Percentiles rank a stretch among this genome's conserved stretches.
These are phyloP conservation scores for Corrigiola litoralis DNA, from an alignment of 179 eudicot genomes.

Conservation along the genomic window DNA sequence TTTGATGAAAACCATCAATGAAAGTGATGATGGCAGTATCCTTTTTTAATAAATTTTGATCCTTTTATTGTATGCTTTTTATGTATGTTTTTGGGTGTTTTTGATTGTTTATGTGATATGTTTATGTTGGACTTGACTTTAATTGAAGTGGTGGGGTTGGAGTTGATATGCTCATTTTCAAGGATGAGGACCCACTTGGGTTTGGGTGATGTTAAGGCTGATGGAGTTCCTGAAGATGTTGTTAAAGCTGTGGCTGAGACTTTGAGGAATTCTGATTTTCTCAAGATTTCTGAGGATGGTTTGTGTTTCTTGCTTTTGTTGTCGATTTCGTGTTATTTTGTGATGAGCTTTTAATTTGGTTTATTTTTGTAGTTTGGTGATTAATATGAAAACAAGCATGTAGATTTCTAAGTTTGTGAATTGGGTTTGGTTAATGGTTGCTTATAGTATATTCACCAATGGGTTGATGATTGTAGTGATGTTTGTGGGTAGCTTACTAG, in stretches of 20 bases:
- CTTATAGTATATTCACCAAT: no score
- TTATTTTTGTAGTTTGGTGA: neutral
- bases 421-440: no score
- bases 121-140: conserved; percentile 42
- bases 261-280: conserved; percentile 61
- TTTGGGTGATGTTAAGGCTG: conserved; percentile 68
- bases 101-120: neutral
- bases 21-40: conserved; percentile 91
- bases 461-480: no score
- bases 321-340: neutral
- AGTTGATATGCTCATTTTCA: conserved; percentile 81
- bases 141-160: conserved; percentile 75
- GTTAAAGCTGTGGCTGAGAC: conserved; percentile 74
- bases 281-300: conserved; percentile 93
- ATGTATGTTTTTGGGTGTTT: neutral
- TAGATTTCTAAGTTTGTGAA: no score
- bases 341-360: neutral
- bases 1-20: conserved; percentile 47
- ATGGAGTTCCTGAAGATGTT: conserved; percentile 67
- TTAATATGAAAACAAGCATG: no score
- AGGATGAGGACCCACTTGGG: conserved; percentile 73
- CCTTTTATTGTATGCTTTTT: neutral
- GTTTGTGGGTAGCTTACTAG: no score
- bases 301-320: conserved; percentile 10
- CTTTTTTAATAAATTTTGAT: conserved; percentile 32